These are phyloP conservation scores for Ceriops zippeliana DNA, from an alignment of 345 rosid genomes.

Conservation along the genomic window DNA sequence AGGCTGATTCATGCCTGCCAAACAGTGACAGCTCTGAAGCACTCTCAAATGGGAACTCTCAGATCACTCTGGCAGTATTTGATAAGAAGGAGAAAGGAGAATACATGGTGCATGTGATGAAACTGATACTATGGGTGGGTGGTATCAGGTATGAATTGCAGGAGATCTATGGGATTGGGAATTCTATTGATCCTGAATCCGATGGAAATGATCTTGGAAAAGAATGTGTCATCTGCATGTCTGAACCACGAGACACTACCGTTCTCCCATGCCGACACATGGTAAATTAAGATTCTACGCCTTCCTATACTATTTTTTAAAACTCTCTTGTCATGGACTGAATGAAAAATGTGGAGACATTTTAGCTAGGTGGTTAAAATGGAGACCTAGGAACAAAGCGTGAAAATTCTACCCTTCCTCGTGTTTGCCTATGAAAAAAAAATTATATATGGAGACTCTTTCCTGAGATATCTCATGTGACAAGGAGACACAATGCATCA, in stretches of 20 bases:
- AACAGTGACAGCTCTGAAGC: constrained; percentile 17
- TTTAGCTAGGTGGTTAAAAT: no score
- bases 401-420: no score
- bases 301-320: background rate
- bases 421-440: no score
- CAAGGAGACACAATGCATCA: no score
- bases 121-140: constrained; percentile 84
- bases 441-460: no score
- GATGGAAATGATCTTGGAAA: constrained; percentile 78
- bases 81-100: constrained; percentile 72
- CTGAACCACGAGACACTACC: constrained; percentile 88
- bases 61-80: constrained; percentile 66
- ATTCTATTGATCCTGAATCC: constrained; percentile 60
- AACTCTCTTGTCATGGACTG: background rate
- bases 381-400: no score
- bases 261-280: constrained; percentile 97
- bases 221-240: constrained; percentile 92
- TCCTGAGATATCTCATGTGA: no score
- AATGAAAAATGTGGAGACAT: no score
- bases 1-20: constrained; percentile 53
- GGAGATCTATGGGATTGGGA: constrained; percentile 92
- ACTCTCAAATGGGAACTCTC: constrained; percentile 49
- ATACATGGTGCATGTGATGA: constrained; percentile 53
- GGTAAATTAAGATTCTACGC: constrained; percentile 39
- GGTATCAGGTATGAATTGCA: constrained; percentile 78